Evolutionary conservation across 352 stramenopile species (phyloP), one percentile per base, ranked within the genome.

Genomic region (Globisporangium nodosum): DNA sequence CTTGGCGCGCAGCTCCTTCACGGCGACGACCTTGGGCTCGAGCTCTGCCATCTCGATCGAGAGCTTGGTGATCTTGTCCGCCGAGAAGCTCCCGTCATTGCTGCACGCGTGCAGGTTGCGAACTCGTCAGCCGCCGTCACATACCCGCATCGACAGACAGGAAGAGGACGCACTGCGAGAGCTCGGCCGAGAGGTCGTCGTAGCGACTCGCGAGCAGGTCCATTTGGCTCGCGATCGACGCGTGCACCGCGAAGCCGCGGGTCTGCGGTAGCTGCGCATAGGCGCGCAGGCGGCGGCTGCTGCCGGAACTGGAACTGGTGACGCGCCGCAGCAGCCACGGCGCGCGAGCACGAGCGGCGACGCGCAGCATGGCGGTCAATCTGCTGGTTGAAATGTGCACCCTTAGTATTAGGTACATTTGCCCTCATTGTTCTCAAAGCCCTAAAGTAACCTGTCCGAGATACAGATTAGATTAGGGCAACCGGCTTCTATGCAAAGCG

Each of bases 1-100:
- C 60, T 96, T 96, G 59, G 91, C 88, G 66, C 96, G 88, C 39
- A 93, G 83, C 73, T 92, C 73, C 3, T 76, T 65, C 58, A 89
- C 74, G 4, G 78, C 78, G 39, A 76, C 42, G 45, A 90, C 74
- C 39, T 93, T 86, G 0, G 86, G 80, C 66, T 93, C 75, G 47
- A 90, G 66, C 40, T 95, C 84, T 1, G 78, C 70, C 71, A 94
- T 88, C 63, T 96, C 84, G 58, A 93, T 92, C 21, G 81, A 90
- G 60, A 95, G 42, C 37, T 78, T 90, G 18, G 79, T 90, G 67
- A 93, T 88, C 21, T 78, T 79, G 40, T 87, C 74, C 1, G 82
- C 74, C 35, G 78, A 76, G 50, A 88, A 85, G 70, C 74, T 87
- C 27, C 82, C 82, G 50, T 92, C 79, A 42, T 89, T 90, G 64